Base-by-base conservation (phyloP, 2,329 filamentous ascomycete genomes). In the Penicillium sp. region DNA sequence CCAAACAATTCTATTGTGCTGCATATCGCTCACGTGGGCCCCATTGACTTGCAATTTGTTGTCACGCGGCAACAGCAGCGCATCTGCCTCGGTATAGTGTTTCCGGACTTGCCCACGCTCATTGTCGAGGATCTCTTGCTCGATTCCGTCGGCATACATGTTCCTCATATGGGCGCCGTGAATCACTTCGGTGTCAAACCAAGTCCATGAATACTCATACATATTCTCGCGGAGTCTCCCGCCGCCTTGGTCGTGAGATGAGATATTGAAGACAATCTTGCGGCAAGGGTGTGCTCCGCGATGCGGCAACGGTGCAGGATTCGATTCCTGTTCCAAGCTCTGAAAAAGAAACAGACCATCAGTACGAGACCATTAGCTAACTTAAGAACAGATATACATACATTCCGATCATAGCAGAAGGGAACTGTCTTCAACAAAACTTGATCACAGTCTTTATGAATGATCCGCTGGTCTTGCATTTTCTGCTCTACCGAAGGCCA, bases 141-240 rank as follows among this genome's bases (percentile, higher is more conserved):
- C 53, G 3, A 34, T 47, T 8, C 60, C 51, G 15, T 64, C 46
- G 31, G 39, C 45, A 29, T 65, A 61, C 57, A 61, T 60, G 9
- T 60, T 58, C 32, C 37, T 51, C n/a, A 51, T 53, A 27, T 71
- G 62, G 21, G 66, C 64, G 1, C 50, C 57, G 23, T 48, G 67
- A 18, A 72, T 63, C 6, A 72, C 56, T 49, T 73, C 70, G 1
- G 61, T 61, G 44, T 75, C 71, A 53, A 75, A 75, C 73, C 73
- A 75, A 21, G 72, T 72, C 54, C 57, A 73, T 13, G 72, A 73
- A 23, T 60, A 61, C 6, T 63, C 41, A 52, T 72, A 74, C 37
- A 57, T 63, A n/a, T 64, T 57, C 18, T 59, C 54, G 27, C 44
- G 54, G 7, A 57, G 42, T 16, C 16, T 18, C 2, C 63, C 61